These are phyloP conservation scores for Pyrus pyrifolia DNA, from an alignment of 306 rosid species.

Conservation along the genomic window DNA sequence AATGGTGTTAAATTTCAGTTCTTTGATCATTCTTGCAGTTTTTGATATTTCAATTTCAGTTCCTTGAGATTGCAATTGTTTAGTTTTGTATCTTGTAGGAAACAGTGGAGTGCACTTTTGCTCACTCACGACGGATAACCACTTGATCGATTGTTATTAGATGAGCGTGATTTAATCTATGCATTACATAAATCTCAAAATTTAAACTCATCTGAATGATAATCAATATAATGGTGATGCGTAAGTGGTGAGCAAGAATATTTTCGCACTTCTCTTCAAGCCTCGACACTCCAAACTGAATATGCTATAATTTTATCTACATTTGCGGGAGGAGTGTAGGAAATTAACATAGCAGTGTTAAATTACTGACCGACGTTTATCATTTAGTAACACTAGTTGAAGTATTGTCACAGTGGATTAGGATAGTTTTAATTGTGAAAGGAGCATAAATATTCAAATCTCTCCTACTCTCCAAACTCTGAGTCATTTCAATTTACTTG, in stretches of 20 bases:
- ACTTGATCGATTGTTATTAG: too few relatives aligned
- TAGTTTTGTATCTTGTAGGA: background rate
- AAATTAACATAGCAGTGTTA: too few relatives aligned
- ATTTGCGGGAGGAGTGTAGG: too few relatives aligned
- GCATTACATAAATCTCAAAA: too few relatives aligned
- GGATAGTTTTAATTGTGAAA: background rate
- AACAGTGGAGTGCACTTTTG: background rate
- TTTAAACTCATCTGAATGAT: too few relatives aligned
- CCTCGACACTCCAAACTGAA: too few relatives aligned
- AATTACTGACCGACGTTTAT: background rate
- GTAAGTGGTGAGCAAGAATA: too few relatives aligned
- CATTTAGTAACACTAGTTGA: background rate
- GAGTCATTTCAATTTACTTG: background rate
- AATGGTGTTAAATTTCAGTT: background rate
- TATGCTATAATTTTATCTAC: too few relatives aligned
- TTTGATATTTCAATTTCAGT: background rate
- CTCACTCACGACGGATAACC: too few relatives aligned
- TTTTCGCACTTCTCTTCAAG: too few relatives aligned
- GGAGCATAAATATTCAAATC: background rate
- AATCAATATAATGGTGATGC: too few relatives aligned
- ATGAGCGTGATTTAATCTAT: too few relatives aligned
- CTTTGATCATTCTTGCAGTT: background rate
- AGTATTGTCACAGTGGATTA: background rate
- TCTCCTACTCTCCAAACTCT: background rate
- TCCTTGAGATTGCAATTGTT: background rate